Evolutionary conservation across 495 filamentous ascomycete genomes (phyloP), one percentile per base, ranked within the genome.

Genomic region (Immersiella caudata): DNA sequence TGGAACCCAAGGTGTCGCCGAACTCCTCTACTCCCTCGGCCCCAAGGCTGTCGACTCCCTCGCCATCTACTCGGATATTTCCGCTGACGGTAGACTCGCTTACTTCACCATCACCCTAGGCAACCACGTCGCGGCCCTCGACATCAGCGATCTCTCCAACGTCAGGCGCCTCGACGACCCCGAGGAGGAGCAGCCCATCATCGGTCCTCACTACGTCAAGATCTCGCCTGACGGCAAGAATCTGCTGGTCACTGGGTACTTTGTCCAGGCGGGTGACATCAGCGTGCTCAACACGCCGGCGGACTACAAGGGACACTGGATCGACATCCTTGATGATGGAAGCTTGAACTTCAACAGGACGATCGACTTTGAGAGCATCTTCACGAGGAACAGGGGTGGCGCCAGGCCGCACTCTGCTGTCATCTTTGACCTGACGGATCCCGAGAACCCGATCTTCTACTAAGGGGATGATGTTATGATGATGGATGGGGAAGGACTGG

Each of bases 141-240:
- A 89, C 68, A 89, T 89, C 71, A 85, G 81, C 21, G 85, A 89
- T 69, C 76, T 89, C 0, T 76, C 78, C 77, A 84, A 87, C 65
- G 80, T 86, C 65, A 86, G 84, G 74, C 81, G 86, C 20, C 84
- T 89, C 24, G 87, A 89, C 63, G 76, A 89, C 68, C 87, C 86
- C 0, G 76, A 85, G 68, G 83, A 84, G 72, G 75, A 78, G 49
- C 87, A 90, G 68, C 85, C 85, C 25, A 86, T 82, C 64, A 80
- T 87, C 60, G 86, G 87, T 7, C 87, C 87, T 0, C 87, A 90
- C 75, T 88, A 88, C 67, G 76, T 88, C 76, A 89, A 88, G 78
- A 80, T 90, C 70, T 84, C 86, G 9, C 87, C 87, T 0, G 87
- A 89, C 72, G 84, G 87, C 77, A 85, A 85, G 78, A 85, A 90